Conservation (phyloP, 345 rosid species). For the Rhodamnia rubescens region DNA sequence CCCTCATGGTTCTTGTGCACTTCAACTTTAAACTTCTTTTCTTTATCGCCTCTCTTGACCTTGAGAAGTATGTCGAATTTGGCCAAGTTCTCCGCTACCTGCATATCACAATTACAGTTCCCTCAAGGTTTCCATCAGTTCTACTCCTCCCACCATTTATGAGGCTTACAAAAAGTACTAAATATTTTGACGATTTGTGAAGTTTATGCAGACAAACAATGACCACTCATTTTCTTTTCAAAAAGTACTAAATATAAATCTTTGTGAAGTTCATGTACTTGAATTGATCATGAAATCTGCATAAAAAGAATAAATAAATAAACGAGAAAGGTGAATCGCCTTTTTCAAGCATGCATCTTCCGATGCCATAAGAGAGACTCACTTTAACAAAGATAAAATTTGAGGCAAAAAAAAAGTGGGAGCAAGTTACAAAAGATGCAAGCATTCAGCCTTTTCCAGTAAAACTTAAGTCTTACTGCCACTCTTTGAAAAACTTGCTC, state of each 20-base stretch:
- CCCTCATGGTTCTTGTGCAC: conserved; percentile 80
- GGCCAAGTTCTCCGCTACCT: conserved; percentile 55
- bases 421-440: neutral
- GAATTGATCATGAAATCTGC: neutral
- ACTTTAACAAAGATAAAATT: neutral
- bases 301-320: neutral
- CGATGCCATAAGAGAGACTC: neutral
- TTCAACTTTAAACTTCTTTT: conserved; percentile 82
- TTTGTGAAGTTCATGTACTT: neutral
- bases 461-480: neutral
- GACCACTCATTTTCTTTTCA: neutral
- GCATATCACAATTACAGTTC: neutral
- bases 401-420: neutral
- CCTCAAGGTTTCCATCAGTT: neutral
- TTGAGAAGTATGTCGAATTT: conserved; percentile 66
- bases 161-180: neutral
- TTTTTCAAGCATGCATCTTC: neutral
- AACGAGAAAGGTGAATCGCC: neutral
- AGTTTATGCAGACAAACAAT: too few species aligned
- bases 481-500: neutral
- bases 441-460: neutral
- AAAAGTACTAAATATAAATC: neutral
- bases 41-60: conserved; percentile 79
- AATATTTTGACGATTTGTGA: too few species aligned
- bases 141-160: neutral